Conservation (phyloP, 306 rosid species). For the Spatholobus suberectus region DNA sequence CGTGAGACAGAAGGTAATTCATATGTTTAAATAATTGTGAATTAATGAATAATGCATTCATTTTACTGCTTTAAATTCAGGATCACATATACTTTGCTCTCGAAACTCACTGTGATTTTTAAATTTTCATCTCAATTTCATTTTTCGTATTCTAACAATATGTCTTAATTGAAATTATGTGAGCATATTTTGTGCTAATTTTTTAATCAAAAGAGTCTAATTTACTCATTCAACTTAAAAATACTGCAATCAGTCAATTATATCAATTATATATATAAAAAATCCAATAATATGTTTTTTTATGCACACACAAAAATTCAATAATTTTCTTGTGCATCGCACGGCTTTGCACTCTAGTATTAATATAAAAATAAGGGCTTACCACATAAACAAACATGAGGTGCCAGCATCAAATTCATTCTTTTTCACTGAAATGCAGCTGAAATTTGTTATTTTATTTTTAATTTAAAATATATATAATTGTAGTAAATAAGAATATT, state of each 20-base stretch:
- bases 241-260: background rate
- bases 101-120: background rate
- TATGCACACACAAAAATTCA: no score
- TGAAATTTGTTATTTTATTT: no score
- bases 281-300: no score
- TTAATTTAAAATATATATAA: no score
- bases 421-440: no score
- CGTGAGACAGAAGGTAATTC: slow-evolving; percentile 20
- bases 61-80: background rate
- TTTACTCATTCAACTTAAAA: background rate
- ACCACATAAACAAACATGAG: no score
- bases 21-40: slow-evolving; percentile 25
- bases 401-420: no score
- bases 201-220: background rate
- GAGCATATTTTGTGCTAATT: background rate
- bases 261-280: no score
- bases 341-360: no score
- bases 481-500: no score
- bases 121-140: background rate
- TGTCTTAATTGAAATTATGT: background rate
- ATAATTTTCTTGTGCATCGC: no score
- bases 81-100: background rate
- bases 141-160: background rate
- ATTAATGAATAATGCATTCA: background rate
- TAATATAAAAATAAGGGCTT: no score